Evolutionary conservation across 2,329 filamentous ascomycete genomes (phyloP), one percentile per base, ranked within the genome.

Genomic region (Fusarium floridanum): DNA sequence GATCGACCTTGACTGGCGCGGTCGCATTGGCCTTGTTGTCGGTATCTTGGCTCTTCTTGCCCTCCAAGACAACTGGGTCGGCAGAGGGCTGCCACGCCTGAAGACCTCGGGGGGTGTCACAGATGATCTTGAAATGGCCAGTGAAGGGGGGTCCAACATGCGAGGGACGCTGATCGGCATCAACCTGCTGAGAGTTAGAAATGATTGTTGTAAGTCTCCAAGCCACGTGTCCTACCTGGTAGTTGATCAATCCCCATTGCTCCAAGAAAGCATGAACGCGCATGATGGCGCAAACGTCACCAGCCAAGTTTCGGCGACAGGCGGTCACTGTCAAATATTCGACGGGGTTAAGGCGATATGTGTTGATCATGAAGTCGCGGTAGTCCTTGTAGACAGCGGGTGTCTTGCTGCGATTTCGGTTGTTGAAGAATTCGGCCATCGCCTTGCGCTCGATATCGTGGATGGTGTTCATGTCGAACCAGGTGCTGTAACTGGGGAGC

Each of bases 331-430:
- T 99, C 65, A 99, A 88, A 81, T 99, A 99, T 83, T 99, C 97
- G 64, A 95, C 90, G 6, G 97, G 97, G 81, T 98, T 99, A 66
- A 99, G 87, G 41, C 97, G 93, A 84, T 99, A 99, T 16, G 97
- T 98, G 86, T 99, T 99, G 86, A 99, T 95, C 97, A 99, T 99
- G 82, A 99, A 99, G 81, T 99, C 97, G 77, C 97, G 93, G 84
- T 99, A 99, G 82, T 99, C 97, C 85, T 98, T 98, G 87, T 99
- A 99, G 24, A 98, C 94, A 59, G 95, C 92, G 1, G 95, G 93
- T 0, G 97, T 99, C 86, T 99, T 99, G 91, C 97, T 98, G 79
- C 97, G 93, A 85, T 99, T 99, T 70, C 97, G 91, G 83, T 92
- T 96, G 86, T 99, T 99, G 90, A 99, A 99, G 85, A 98, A 99